These are phyloP conservation scores for Leishmania lainsoni DNA, from an alignment of 208 protist genomes.

Conservation along the genomic window DNA sequence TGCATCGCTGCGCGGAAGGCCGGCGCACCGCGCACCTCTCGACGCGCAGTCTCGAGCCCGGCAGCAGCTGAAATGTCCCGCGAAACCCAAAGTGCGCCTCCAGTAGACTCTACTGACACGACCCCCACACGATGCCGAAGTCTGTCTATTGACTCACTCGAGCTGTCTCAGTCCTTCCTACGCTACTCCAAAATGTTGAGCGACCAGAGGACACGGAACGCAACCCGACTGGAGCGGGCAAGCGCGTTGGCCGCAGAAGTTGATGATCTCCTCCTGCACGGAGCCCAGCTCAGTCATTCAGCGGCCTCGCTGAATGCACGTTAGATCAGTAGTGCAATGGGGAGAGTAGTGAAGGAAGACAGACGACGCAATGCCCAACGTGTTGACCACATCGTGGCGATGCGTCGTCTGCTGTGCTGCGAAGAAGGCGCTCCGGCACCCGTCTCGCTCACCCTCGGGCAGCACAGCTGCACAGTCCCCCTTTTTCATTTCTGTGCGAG, in stretches of 20 bases:
- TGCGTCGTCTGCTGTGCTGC: neutral
- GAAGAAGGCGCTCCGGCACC: neutral
- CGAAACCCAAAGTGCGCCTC: neutral
- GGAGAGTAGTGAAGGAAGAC: neutral
- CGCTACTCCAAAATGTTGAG: conserved; percentile 58
- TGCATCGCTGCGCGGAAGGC: neutral
- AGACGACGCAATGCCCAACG: neutral
- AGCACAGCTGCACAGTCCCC: neutral
- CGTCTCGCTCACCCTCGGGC: neutral
- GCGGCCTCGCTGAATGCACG: neutral
- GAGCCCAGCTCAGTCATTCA: conserved; percentile 11
- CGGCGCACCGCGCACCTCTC: neutral
- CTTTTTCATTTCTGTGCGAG: neutral
- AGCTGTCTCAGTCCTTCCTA: conserved; percentile 52
- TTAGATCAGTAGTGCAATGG: neutral
- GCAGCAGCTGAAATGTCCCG: neutral
- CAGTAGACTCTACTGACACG: neutral
- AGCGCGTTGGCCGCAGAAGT: conserved; percentile 39
- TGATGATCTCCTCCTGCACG: conserved; percentile 55
- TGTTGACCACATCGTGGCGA: neutral
- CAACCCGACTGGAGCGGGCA: conserved; percentile 33
- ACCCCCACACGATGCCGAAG: conserved; percentile 23
- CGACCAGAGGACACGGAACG: conserved; percentile 44
- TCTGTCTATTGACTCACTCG: conserved; percentile 37
- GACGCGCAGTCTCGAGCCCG: neutral